These are phyloP conservation scores for Porogramme epimiltina DNA, from an alignment of 1,284 basidiomycete genomes.

Conservation along the genomic window DNA sequence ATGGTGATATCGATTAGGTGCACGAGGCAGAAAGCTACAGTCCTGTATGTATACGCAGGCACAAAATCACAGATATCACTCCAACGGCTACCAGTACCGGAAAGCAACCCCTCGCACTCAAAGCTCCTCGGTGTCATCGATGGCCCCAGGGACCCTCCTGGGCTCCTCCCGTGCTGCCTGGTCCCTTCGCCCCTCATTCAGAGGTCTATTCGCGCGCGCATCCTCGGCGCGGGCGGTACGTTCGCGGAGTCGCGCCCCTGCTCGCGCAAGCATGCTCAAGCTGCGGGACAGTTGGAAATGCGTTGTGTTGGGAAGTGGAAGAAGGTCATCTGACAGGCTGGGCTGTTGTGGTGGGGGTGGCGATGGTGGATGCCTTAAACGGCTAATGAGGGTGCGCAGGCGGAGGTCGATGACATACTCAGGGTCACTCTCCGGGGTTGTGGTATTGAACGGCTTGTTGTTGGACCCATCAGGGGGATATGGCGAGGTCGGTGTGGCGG, in stretches of 20 bases:
- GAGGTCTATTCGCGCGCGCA: not conserved
- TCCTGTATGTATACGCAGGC: not conserved
- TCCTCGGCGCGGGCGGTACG: slow-evolving; percentile 18
- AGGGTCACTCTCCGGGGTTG: slow-evolving; percentile 26
- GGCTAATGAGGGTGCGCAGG: slow-evolving; percentile 49
- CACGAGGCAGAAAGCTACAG: slow-evolving; percentile 3
- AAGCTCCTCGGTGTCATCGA: slow-evolving; percentile 36
- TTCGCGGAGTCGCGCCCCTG: slow-evolving; percentile 42
- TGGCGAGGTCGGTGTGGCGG: slow-evolving; percentile 27
- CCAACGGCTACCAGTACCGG: too few species aligned
- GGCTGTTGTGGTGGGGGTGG: slow-evolving; percentile 31
- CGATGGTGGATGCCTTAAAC: slow-evolving; percentile 54
- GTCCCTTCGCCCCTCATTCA: not conserved
- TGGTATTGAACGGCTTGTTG: slow-evolving; percentile 20
- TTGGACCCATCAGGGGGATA: slow-evolving; percentile 26
- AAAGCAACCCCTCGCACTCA: not conserved
- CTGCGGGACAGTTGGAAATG: slow-evolving; percentile 51
- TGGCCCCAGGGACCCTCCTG: slow-evolving; percentile 43
- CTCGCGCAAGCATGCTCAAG: slow-evolving; percentile 53
- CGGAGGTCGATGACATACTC: slow-evolving; percentile 64
- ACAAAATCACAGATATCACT: slow-evolving; percentile 2
- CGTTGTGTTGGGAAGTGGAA: slow-evolving; percentile 67
- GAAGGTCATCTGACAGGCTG: slow-evolving; percentile 36
- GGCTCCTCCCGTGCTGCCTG: slow-evolving; percentile 18
- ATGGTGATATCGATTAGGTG: slow-evolving; percentile 41